These are phyloP conservation scores for Bruguiera hainesii DNA, from an alignment of 441 rosid genomes.

Conservation along the genomic window DNA sequence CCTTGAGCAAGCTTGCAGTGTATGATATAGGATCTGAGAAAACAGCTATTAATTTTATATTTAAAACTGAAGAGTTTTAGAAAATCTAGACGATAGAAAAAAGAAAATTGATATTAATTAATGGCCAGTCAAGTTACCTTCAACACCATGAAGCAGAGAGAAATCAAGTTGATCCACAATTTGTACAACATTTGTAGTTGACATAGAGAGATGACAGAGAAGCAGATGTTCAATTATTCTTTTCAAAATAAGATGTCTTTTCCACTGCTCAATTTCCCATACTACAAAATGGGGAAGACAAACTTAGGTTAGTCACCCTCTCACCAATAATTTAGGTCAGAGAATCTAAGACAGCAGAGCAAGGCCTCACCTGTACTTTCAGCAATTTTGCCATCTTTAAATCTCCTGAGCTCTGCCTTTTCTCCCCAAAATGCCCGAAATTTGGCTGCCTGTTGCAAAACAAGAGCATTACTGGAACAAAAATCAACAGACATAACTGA, in stretches of 20 bases:
- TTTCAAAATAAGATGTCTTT: constrained; percentile 77
- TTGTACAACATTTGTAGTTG: constrained; percentile 49
- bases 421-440: constrained; percentile 89
- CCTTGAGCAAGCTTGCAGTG: constrained; percentile 55
- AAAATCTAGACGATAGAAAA: not conserved
- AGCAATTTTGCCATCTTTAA: constrained; percentile 90
- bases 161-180: constrained; percentile 93
- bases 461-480: constrained; percentile 15
- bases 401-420: constrained; percentile 85
- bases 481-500: constrained; percentile 9
- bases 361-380: constrained; percentile 79
- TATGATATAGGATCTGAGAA: constrained; percentile 64
- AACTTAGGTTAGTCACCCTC: constrained; percentile 21
- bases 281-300: constrained; percentile 39
- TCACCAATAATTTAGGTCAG: constrained; percentile 8
- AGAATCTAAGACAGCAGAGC: constrained; percentile 18
- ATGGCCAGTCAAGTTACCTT: constrained; percentile 42
- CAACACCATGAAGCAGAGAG: constrained; percentile 57
- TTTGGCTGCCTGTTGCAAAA: constrained; percentile 50
- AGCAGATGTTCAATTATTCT: constrained; percentile 62
- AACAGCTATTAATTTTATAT: constrained; percentile 11
- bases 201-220: constrained; percentile 59
- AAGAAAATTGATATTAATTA: constrained; percentile 10
- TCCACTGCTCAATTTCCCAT: constrained; percentile 77
- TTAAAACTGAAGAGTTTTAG: not conserved